Conservation (phyloP, 2,329 filamentous ascomycete genomes). For the Sclerotinia sclerotiorum region DNA sequence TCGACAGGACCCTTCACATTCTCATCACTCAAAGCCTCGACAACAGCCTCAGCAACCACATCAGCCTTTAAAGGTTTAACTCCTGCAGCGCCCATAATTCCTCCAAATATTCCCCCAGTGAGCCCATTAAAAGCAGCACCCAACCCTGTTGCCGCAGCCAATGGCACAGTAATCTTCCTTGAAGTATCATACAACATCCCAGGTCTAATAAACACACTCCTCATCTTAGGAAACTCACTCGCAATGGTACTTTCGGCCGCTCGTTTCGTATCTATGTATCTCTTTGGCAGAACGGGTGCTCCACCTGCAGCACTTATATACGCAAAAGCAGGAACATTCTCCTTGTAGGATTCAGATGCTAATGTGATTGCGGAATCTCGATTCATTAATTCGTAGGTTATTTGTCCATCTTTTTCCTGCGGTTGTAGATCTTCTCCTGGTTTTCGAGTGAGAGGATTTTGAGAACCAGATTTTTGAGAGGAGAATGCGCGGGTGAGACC, state of each 20-base stretch:
- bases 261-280: constrained; percentile 90
- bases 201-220: constrained; percentile 78
- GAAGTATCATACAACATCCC: constrained; percentile 88
- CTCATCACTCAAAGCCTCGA: constrained; percentile 80
- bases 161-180: constrained; percentile 76
- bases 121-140: constrained; percentile 75
- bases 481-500: constrained; percentile 80
- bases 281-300: constrained; percentile 75
- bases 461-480: constrained; percentile 59
- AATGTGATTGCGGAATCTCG: constrained; percentile 82
- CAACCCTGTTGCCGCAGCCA: constrained; percentile 74
- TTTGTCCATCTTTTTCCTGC: constrained; percentile 67
- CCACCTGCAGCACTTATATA: constrained; percentile 89
- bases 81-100: constrained; percentile 77
- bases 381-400: constrained; percentile 98
- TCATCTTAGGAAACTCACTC: constrained; percentile 69
- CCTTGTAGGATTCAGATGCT: constrained; percentile 70
- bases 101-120: constrained; percentile 72
- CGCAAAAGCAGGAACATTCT: constrained; percentile 68
- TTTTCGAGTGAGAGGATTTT: constrained; percentile 67
- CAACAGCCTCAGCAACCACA: constrained; percentile 81
- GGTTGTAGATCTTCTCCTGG: constrained; percentile 61
- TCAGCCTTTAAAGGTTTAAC: constrained; percentile 87
- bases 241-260: constrained; percentile 80
- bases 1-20: constrained; percentile 73